Base-by-base conservation (phyloP, 805 yeast genomes). In the Cyberlindnera meyerae region DNA sequence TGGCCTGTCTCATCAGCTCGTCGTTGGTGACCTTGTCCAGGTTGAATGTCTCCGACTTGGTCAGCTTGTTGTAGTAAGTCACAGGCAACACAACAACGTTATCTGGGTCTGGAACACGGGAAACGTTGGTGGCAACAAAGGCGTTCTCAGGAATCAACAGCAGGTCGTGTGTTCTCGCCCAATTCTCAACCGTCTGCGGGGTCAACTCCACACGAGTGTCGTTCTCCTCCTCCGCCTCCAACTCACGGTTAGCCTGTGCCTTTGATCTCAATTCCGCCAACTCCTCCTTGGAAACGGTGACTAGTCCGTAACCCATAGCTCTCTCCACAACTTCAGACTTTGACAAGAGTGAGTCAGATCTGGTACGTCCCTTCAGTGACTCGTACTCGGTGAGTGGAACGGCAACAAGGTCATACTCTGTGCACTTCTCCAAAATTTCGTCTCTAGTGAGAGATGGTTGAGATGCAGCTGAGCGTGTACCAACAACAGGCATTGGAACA, bases 61-160 rank as follows among this genome's bases (percentile, higher is more conserved):
- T 54, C 43, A 82, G 58, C 52, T 74, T 75, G 44, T 73, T 71
- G 58, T 79, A 82, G 53, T 81, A 81, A 2, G 78, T 67, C 6
- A 70, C 63, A 6, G 90, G 88, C 24, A 82, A 53, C 8, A 79
- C 77, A 40, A 78, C 79, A 24, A 80, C 78, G 43, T 74, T 72
- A 4, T 63, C 58, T 11, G 67, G 57, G 45, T 79, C 84, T 4
- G 83, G 76, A 5, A 58, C 59, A 45, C 71, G 66, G 8, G 74
- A 70, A 25, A 71, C 71, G 2, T 82, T 76, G 1, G 88, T 79
- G 1, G 84, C 77, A 42, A 82, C 63, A 47, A 73, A 80, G 2
- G 78, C 65, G n/a, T 68, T 55, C 34, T 66, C 67, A 1, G 90
- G 84, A 27, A 83, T 65, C 34, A 76, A 66, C 46, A 81, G 51